Evolutionary conservation across 75 land plant species (phyloP).

Genomic region (Pinus albicaulis): DNA sequence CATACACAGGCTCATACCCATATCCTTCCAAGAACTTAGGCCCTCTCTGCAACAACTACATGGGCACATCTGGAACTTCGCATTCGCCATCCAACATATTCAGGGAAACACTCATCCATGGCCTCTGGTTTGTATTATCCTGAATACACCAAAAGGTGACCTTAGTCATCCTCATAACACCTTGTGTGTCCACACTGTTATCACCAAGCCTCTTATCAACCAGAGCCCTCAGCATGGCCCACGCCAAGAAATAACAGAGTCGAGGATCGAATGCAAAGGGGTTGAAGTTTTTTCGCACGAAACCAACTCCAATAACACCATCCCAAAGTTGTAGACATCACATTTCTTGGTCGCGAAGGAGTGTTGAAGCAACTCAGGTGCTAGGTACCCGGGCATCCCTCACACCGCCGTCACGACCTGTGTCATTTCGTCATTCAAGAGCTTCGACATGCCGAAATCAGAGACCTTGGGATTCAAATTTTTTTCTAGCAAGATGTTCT

Average conservation of each 20-base stretch:
- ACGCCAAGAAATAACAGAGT: slow-evolving; percentile 18
- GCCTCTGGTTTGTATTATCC: slow-evolving; percentile 21
- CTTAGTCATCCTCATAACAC: slow-evolving; percentile 16
- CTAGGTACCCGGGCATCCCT: slow-evolving; percentile 43
- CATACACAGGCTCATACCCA: no score
- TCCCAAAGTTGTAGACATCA: slow-evolving; percentile 42
- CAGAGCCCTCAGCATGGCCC: slow-evolving; percentile 16
- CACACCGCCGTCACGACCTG: slow-evolving; percentile 21
- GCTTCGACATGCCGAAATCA: slow-evolving; percentile 49
- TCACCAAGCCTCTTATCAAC: slow-evolving; percentile 1
- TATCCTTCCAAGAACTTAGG: slow-evolving; percentile 8
- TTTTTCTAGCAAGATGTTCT: slow-evolving; percentile 40
- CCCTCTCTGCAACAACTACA: slow-evolving; percentile 4
- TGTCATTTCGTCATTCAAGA: slow-evolving; percentile 22
- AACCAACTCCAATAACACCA: slow-evolving; percentile 26
- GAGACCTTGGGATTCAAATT: slow-evolving; percentile 43
- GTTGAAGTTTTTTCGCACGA: slow-evolving; percentile 22
- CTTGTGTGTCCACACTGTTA: not conserved
- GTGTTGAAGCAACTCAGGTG: slow-evolving; percentile 20
- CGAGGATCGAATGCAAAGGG: slow-evolving; percentile 13
- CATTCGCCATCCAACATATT: slow-evolving; percentile 30
- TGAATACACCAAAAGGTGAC: slow-evolving; percentile 35
- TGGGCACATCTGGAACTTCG: slow-evolving; percentile 12
- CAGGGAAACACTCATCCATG: slow-evolving; percentile 29
- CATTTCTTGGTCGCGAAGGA: slow-evolving; percentile 16